Evolutionary conservation across 192 early-diverging fungal species (phyloP).

Genomic region (Phlyctochytrium bullatum): DNA sequence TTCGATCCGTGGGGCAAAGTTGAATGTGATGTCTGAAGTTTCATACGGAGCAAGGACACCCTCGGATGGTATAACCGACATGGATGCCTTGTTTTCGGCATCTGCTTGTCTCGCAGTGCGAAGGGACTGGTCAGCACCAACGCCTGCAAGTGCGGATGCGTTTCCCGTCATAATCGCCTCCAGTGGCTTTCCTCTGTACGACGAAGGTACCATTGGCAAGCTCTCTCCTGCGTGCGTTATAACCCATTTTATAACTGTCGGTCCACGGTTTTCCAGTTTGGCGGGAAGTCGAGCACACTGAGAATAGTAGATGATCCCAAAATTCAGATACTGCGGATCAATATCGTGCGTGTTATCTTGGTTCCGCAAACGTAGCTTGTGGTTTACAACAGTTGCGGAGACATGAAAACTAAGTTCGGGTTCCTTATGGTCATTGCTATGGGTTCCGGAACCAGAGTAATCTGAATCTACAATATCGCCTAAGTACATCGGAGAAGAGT

Average conservation of each 20-base stretch:
- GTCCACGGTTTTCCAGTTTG: constrained; percentile 36
- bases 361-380: constrained; percentile 34
- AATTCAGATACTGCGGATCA: constrained; percentile 29
- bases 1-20: constrained; percentile 29
- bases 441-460: background rate
- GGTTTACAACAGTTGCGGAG: constrained; percentile 28
- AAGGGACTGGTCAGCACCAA: background rate
- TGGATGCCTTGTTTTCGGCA: constrained; percentile 24
- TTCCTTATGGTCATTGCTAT: background rate
- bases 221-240: constrained; percentile 43
- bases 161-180: background rate
- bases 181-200: too few species aligned
- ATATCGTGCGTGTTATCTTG: constrained; percentile 12
- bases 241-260: constrained; percentile 32
- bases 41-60: constrained; percentile 32
- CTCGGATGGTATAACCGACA: constrained; percentile 42
- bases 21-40: constrained; percentile 28
- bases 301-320: constrained; percentile 44
- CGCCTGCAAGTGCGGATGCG: background rate
- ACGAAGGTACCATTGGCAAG: constrained; percentile 31
- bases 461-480: background rate
- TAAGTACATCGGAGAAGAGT: background rate
- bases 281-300: constrained; percentile 34
- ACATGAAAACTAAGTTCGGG: constrained; percentile 8
- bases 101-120: background rate